Conservation (phyloP, 768 basidiomycete genomes). For the Kwoniella dendrophila region DNA sequence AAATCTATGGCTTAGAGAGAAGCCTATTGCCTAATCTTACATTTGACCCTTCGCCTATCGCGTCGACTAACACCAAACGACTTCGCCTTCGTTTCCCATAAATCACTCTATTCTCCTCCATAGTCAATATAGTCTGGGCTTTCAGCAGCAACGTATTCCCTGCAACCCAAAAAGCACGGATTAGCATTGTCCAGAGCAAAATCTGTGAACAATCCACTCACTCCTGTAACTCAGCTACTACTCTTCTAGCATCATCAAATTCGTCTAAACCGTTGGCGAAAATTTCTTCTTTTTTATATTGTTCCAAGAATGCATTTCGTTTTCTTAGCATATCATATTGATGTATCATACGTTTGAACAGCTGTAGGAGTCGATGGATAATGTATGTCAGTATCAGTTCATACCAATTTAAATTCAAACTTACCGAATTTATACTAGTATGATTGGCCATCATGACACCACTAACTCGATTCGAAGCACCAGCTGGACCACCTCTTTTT, state of each 20-base stretch:
- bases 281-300: slow-evolving; percentile 96
- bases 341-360: slow-evolving; percentile 94
- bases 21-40: too few relatives aligned
- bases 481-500: slow-evolving; percentile 76
- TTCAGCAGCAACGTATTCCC: slow-evolving; percentile 64
- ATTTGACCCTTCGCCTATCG: too few relatives aligned
- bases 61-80: too few relatives aligned
- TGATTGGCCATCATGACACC: slow-evolving; percentile 99
- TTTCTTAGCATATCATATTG: slow-evolving; percentile 86
- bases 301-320: slow-evolving; percentile 92
- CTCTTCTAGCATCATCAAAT: slow-evolving; percentile 89
- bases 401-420: slow-evolving; percentile 55
- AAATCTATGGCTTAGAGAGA: too few relatives aligned
- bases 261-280: slow-evolving; percentile 92
- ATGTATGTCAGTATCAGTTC: background rate
- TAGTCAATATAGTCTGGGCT: slow-evolving; percentile 81
- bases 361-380: slow-evolving; percentile 57
- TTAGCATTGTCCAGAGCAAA: background rate
- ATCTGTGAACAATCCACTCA: slow-evolving; percentile 20
- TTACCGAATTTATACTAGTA: slow-evolving; percentile 92
- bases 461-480: slow-evolving; percentile 89
- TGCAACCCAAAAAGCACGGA: slow-evolving; percentile 1
- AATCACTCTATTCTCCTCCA: slow-evolving; percentile 32
- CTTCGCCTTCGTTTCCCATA: background rate
- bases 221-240: slow-evolving; percentile 42